Conservation (phyloP, 2,329 filamentous ascomycete genomes). For the Colletotrichum sojae region DNA sequence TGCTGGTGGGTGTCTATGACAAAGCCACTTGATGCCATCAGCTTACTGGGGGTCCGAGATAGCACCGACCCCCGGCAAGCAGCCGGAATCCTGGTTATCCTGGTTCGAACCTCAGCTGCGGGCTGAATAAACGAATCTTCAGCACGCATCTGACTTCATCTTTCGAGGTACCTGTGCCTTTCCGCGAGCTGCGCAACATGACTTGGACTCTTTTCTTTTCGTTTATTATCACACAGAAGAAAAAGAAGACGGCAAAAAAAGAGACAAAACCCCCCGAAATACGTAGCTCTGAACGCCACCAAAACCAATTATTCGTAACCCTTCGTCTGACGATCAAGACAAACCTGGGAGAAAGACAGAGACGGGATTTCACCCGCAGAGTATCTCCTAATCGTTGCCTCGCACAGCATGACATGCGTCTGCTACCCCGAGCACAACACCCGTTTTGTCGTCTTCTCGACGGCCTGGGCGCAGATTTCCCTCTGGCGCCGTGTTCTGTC, state of each 20-base stretch:
- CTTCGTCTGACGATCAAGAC: too few relatives aligned
- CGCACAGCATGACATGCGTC: background rate
- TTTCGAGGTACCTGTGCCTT: background rate
- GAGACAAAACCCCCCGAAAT: too few relatives aligned
- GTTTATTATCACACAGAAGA: too few relatives aligned
- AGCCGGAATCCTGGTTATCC: background rate
- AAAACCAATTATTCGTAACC: too few relatives aligned
- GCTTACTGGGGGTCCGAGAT: constrained; percentile 23
- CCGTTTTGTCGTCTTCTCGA: background rate
- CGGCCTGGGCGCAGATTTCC: background rate
- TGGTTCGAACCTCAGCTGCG: background rate
- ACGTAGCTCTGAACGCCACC: too few relatives aligned
- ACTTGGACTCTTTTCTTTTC: background rate
- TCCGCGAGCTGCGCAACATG: background rate
- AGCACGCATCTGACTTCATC: constrained; percentile 11
- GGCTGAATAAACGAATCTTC: constrained; percentile 7
- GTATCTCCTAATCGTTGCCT: background rate
- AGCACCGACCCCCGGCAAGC: background rate
- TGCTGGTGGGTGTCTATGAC: background rate
- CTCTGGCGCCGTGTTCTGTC: constrained; percentile 9
- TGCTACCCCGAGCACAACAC: background rate
- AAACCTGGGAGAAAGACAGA: too few relatives aligned
- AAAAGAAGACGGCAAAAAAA: too few relatives aligned
- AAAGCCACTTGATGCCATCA: constrained; percentile 9
- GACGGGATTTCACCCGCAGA: background rate